Evolutionary conservation across 495 filamentous ascomycete species (phyloP).

Genomic region (Schizothecium vesticola): DNA sequence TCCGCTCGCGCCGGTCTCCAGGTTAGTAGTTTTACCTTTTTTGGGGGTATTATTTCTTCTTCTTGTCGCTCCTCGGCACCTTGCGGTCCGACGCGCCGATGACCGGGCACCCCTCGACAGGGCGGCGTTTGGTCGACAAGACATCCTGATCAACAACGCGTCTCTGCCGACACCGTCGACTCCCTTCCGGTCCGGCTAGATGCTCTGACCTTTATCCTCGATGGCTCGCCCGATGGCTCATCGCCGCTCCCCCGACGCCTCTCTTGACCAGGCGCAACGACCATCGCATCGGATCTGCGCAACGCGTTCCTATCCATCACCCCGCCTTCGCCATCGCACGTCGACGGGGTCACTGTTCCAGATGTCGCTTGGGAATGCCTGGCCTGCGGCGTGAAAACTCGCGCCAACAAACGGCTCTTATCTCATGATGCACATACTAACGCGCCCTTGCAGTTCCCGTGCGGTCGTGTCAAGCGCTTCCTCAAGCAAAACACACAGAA

Average conservation of each 20-base stretch:
- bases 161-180: background rate
- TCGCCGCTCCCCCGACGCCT: background rate
- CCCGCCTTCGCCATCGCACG: background rate
- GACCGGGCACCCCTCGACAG: background rate
- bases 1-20: conserved; percentile 97
- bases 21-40: conserved; percentile 56
- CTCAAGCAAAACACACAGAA: conserved; percentile 98
- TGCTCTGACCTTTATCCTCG: background rate
- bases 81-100: background rate
- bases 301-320: background rate
- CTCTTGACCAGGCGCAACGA: background rate
- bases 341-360: background rate
- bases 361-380: background rate
- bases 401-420: background rate
- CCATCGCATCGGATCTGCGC: background rate
- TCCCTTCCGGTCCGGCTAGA: background rate
- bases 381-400: background rate
- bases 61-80: background rate
- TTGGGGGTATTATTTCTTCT: no score
- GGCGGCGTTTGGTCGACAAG: background rate
- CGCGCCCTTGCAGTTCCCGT: conserved; percentile 69
- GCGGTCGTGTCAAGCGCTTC: conserved; percentile 99
- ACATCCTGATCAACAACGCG: background rate
- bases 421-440: background rate
- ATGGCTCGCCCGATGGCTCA: background rate